Evolutionary conservation across 352 stramenopile genomes (phyloP).

Genomic region (Globisporangium spinosum): DNA sequence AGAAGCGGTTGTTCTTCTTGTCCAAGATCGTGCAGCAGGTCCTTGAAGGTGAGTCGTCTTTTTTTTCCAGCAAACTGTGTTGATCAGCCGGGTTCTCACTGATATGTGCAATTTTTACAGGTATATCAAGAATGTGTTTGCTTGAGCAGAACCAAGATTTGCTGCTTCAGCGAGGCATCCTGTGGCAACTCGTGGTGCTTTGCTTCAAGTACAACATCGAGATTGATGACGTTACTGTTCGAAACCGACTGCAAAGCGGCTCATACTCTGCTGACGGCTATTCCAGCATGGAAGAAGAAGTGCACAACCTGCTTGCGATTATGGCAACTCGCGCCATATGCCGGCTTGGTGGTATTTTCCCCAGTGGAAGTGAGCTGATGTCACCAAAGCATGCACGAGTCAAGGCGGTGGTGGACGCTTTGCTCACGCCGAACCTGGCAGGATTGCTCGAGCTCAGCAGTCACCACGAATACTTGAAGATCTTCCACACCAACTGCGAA

Average conservation of each 20-base stretch:
- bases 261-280: slow-evolving; percentile 39
- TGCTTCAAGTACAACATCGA: slow-evolving; percentile 66
- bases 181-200: slow-evolving; percentile 70
- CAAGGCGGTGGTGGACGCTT: slow-evolving; percentile 39
- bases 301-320: slow-evolving; percentile 72
- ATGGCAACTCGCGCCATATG: slow-evolving; percentile 67
- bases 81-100: not conserved
- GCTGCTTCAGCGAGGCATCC: slow-evolving; percentile 43
- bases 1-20: slow-evolving; percentile 38
- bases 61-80: not conserved
- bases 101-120: slow-evolving; percentile 20
- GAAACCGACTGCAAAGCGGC: slow-evolving; percentile 34
- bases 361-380: slow-evolving; percentile 41
- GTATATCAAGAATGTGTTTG: slow-evolving; percentile 56
- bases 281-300: slow-evolving; percentile 37
- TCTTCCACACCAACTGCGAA: slow-evolving; percentile 73
- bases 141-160: slow-evolving; percentile 54
- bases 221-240: slow-evolving; percentile 51
- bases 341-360: slow-evolving; percentile 62
- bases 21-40: slow-evolving; percentile 71
- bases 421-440: slow-evolving; percentile 78
- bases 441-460: slow-evolving; percentile 53
- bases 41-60: slow-evolving; percentile 54
- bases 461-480: slow-evolving; percentile 80
- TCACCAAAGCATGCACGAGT: slow-evolving; percentile 42